Evolutionary conservation across 192 early-diverging fungal species (phyloP), one percentile per base, ranked within the genome.

Genomic region (Coemansia umbellata): DNA sequence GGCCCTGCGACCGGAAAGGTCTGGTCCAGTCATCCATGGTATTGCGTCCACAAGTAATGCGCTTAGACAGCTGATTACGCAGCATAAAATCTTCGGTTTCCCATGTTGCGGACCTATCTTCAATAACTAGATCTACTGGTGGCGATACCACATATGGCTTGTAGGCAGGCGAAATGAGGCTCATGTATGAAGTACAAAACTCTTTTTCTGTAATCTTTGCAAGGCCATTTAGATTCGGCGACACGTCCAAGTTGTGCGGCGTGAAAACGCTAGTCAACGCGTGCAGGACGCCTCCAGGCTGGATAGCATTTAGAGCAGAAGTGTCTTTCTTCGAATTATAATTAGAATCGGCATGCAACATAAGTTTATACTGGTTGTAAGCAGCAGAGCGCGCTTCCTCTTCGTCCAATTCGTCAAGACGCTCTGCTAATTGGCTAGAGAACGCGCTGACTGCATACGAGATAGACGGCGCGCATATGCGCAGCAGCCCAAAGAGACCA

Each of bases 41-140:
- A 24, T 47, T 44, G 8, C 50, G 58, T 4, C 64, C 71, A 32
- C 64, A 63, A 3, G 58, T 58, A 19, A 76, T 24, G 5, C 61
- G 66, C 50, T 31, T 26, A 4, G 54, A 41, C 30, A 76, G 40
- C 30, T 66, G 66, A 36, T 65, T 60, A 21, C 39, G 47, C 39
- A 69, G 26, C 54, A 76, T 21, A 23, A 63, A 30, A 22, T 75
- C 59, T 22, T 73, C 51, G 37, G 82, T 70, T 18, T 86, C 82
- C 37, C 69, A 71, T 9, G 72, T 51, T 39, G 85, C 87, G n/a
- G 74, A 75, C 15, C 71, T 68, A 47, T 87, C 86, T 31, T 80
- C 72, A 41, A 87, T 83, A 5, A 87, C 50, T 21, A 83, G 47
- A 14, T 85, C 80, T 14, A 81, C 75, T 1, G 87, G 84, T 8